Conservation (phyloP, 139 green algal species). For the Dunaliella sp. region DNA sequence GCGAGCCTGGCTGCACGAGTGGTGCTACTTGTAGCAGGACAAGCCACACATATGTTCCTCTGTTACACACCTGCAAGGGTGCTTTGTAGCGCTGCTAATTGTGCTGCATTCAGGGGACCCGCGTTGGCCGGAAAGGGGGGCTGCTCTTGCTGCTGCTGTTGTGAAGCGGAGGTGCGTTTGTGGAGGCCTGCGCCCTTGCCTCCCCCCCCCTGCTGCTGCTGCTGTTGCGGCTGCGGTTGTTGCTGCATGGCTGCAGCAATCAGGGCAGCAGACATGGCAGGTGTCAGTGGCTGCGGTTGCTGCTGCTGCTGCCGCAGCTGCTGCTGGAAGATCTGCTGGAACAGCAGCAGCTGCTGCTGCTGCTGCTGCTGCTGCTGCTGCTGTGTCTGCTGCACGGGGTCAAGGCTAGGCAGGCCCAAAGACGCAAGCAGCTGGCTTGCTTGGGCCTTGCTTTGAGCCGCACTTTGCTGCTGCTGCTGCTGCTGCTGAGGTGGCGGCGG, state of each 20-base stretch:
- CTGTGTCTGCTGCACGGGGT: background rate
- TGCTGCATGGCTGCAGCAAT: background rate
- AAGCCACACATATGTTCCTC: too few species aligned
- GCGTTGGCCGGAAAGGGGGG: background rate
- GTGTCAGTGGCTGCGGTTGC: background rate
- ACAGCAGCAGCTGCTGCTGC: background rate
- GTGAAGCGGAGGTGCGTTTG: background rate
- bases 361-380: background rate
- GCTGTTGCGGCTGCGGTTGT: background rate
- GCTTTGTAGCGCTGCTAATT: background rate
- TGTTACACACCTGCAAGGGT: too few species aligned
- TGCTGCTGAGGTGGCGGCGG: background rate
- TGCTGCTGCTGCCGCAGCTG: background rate
- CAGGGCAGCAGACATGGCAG: background rate
- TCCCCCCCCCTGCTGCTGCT: background rate
- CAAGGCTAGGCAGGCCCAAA: background rate
- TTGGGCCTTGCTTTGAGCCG: background rate
- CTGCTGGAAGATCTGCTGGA: background rate
- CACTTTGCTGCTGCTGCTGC: background rate
- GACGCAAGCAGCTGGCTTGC: background rate
- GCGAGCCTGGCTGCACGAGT: too few species aligned
- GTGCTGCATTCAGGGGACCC: background rate
- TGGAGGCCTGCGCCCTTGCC: background rate
- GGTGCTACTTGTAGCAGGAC: too few species aligned
- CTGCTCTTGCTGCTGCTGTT: background rate